phyloP scores from a whole-genome alignment of 352 stramenopile genomes.

The Phytophthora cactorum region DNA sequence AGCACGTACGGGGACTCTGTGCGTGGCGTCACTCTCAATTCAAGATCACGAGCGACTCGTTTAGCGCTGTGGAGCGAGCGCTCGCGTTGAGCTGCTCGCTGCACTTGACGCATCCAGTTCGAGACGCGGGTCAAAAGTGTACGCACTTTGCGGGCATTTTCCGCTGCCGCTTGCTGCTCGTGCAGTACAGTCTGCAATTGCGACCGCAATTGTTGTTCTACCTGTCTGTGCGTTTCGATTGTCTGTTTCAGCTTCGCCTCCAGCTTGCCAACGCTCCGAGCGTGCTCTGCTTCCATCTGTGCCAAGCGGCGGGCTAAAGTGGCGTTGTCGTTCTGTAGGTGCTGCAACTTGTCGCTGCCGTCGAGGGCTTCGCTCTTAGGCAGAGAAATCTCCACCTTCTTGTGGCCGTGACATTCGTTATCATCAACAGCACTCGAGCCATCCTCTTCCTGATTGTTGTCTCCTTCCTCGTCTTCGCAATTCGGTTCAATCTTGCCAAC shows the following conservation, averaged over 20 bases:
- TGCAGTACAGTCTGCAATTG: slow-evolving; percentile 23
- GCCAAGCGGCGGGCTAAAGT: slow-evolving; percentile 10
- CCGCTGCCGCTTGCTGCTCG: slow-evolving; percentile 29
- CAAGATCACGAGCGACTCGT: slow-evolving; percentile 12
- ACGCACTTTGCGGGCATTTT: slow-evolving; percentile 37
- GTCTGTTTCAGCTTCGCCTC: slow-evolving; percentile 27
- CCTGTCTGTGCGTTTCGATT: slow-evolving; percentile 17
- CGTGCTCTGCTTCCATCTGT: slow-evolving; percentile 20
- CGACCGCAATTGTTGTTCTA: slow-evolving; percentile 19
- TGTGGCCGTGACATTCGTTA: not conserved
- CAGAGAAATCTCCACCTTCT: slow-evolving; percentile 2
- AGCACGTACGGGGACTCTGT: slow-evolving; percentile 20
- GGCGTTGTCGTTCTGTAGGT: slow-evolving; percentile 16
- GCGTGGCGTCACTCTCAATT: slow-evolving; percentile 19
- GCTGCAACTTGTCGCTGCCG: slow-evolving; percentile 11
- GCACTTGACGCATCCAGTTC: slow-evolving; percentile 32
- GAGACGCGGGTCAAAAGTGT: slow-evolving; percentile 26
- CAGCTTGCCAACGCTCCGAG: slow-evolving; percentile 16
- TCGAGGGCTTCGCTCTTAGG: not conserved
- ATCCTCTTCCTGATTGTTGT: slow-evolving; percentile 33
- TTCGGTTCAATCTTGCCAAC: not conserved
- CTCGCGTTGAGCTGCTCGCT: slow-evolving; percentile 18
- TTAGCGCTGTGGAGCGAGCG: slow-evolving; percentile 3
- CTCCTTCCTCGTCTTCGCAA: slow-evolving; percentile 1
- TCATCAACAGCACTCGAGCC: not conserved